Percentiles rank a stretch among this genome's conserved stretches.
Evolutionary conservation across 345 rosid genomes (phyloP).

Genomic region (Bretschneidera sinensis): DNA sequence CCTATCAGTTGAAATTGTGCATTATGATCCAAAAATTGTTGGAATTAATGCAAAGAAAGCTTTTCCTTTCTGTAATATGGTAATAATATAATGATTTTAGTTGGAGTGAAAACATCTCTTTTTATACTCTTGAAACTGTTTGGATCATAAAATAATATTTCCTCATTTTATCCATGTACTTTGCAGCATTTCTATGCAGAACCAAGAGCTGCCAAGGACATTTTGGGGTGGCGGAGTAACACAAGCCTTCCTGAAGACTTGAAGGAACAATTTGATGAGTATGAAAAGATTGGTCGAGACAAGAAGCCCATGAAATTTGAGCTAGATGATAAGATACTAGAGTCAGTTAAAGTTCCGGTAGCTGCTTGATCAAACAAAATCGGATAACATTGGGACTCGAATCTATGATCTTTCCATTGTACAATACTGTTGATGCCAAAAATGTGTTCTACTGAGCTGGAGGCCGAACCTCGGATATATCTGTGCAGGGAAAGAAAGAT

Average conservation of each 20-base stretch:
- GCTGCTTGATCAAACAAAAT: conserved; percentile 36
- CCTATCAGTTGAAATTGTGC: conserved; percentile 62
- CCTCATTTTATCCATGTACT: neutral
- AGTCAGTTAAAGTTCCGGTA: conserved; percentile 67
- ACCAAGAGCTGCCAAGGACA: conserved; percentile 90
- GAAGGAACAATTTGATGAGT: conserved; percentile 77
- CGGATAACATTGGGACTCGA: neutral
- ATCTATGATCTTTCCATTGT: neutral
- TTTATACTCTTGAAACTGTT: too few relatives aligned
- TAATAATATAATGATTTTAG: conserved; percentile 19
- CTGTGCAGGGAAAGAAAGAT: too few relatives aligned
- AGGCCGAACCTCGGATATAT: too few relatives aligned
- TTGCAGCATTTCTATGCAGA: conserved; percentile 91
- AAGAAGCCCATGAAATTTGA: conserved; percentile 74
- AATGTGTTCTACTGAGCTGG: too few relatives aligned
- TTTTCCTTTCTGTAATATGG: conserved; percentile 91
- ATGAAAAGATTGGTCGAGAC: conserved; percentile 76
- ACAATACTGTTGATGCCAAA: conserved; percentile 4
- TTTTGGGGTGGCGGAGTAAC: conserved; percentile 63
- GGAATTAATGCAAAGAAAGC: conserved; percentile 91
- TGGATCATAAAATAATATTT: neutral
- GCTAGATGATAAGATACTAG: conserved; percentile 76
- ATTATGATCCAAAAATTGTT: conserved; percentile 80
- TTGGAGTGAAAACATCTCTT: too few relatives aligned
- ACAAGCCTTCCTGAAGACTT: conserved; percentile 81